Evolutionary conservation across 768 basidiomycete genomes (phyloP), one percentile per base, ranked within the genome.

Genomic region (Tylopilus plumbeoviolaceoides): DNA sequence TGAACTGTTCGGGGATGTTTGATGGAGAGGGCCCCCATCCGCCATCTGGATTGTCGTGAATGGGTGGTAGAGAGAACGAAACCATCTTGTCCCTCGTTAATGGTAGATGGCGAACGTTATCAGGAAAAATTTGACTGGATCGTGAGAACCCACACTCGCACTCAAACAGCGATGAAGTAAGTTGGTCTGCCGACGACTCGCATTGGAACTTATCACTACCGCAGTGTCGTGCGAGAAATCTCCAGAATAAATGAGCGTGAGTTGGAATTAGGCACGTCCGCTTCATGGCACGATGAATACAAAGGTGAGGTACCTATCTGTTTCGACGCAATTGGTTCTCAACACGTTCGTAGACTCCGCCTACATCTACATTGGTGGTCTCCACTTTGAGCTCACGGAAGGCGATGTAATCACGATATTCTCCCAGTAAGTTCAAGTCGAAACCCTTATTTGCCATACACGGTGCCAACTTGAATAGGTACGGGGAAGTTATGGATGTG

Each of bases 321-420:
- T 6, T 5, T 9, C 25, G 31, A 18, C 28, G 10, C 30, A 7
- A 30, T 18, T 52, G 58, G 7, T 56, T 42, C 31, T 58, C 30
- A 56, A 52, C 40, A 46, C 33, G 11, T 17, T 28, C 21, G 17
- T 55, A 86, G 95, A 98, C 70, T 97, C 94, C 43, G 97, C 97
- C 15, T 97, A 98, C 71, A 77, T 99, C 60, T 97, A 93, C 68
- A 76, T 91, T 51, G 95, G 97, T 40, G 95, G 95, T 18, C 78
- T 99, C 28, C 78, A 87, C 57, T 82, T 78, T 61, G 93, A 94
- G 59, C 75, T 98, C 44, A 97, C 97, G 3, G 97, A 99, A 72
- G 97, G 97, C 51, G 97, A 99, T 66, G 91, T 99, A 17, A 89
- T 98, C 59, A 84, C 93, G 15, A 93, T 98, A 53, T 95, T 98